Conservation (phyloP, 306 rosid genomes). For the Potentilla sterilis region DNA sequence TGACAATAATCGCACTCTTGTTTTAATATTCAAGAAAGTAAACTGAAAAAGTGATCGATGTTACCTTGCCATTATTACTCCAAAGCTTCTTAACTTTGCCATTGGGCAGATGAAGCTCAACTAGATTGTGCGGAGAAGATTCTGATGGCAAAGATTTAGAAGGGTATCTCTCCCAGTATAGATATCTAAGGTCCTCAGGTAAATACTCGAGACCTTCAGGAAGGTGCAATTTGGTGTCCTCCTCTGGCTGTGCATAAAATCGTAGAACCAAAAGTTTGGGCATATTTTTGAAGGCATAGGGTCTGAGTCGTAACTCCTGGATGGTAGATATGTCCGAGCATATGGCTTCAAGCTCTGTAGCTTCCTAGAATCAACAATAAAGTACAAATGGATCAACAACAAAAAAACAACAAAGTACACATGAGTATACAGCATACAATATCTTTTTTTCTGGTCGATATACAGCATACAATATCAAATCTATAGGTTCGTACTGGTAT, state of each 20-base stretch:
- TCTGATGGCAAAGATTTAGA: background rate
- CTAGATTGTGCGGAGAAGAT: slow-evolving; percentile 14
- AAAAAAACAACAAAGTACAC: background rate
- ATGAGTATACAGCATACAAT: no score
- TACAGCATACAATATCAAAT: no score
- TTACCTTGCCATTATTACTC: background rate
- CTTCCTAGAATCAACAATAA: background rate
- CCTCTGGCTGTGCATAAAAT: background rate
- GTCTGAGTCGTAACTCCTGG: background rate
- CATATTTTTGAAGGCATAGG: slow-evolving; percentile 27
- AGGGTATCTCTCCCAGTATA: slow-evolving; percentile 15
- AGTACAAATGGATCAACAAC: background rate
- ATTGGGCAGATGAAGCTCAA: slow-evolving; percentile 5
- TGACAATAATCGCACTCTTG: no score
- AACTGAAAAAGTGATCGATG: no score
- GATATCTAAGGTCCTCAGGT: slow-evolving; percentile 16
- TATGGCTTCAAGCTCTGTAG: slow-evolving; percentile 10
- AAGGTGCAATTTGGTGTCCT: background rate
- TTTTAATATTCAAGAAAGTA: no score
- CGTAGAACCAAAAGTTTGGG: slow-evolving; percentile 19
- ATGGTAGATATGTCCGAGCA: background rate
- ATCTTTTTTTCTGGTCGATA: no score
- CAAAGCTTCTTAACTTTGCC: background rate
- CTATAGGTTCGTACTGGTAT: no score
- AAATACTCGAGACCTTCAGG: background rate